Evolutionary conservation across 2,329 filamentous ascomycete genomes (phyloP).

Genomic region (Colletotrichum camelliae): DNA sequence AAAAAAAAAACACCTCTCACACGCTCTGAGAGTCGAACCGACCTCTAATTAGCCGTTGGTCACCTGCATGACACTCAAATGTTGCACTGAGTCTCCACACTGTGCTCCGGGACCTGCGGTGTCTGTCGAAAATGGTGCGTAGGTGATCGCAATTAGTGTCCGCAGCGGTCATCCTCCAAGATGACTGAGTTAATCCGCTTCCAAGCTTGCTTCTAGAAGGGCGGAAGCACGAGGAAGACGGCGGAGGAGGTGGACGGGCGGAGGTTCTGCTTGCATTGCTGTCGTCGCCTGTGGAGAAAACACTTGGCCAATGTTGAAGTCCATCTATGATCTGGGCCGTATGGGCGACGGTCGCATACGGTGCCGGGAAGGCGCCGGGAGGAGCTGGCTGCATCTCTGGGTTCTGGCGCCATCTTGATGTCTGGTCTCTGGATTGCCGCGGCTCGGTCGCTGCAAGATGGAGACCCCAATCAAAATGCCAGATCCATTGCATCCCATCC

Average conservation of each 20-base stretch:
- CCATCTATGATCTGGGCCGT: neutral
- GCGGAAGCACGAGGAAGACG: neutral
- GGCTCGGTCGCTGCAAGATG: constrained; percentile 7
- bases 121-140: neutral
- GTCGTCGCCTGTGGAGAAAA: neutral
- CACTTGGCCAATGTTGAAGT: neutral
- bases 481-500: neutral
- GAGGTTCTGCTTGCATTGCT: neutral
- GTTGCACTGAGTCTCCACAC: neutral
- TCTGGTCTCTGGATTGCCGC: constrained; percentile 4
- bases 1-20: neutral
- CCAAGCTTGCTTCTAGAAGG: constrained; percentile 14
- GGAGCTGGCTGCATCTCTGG: neutral
- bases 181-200: neutral
- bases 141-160: constrained; percentile 1
- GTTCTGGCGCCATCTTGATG: neutral
- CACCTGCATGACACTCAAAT: constrained; percentile 8
- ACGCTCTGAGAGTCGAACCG: neutral
- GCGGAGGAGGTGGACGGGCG: neutral
- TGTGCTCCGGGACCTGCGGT: neutral
- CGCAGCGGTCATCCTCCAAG: constrained; percentile 10
- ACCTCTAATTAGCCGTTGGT: neutral
- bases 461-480: constrained; percentile 12
- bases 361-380: neutral
- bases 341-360: neutral